Percentiles rank a stretch among this genome's conserved stretches.
Conservation (phyloP, 225 moss, liverwort and hornwort genomes). For the Asterella californica region DNA sequence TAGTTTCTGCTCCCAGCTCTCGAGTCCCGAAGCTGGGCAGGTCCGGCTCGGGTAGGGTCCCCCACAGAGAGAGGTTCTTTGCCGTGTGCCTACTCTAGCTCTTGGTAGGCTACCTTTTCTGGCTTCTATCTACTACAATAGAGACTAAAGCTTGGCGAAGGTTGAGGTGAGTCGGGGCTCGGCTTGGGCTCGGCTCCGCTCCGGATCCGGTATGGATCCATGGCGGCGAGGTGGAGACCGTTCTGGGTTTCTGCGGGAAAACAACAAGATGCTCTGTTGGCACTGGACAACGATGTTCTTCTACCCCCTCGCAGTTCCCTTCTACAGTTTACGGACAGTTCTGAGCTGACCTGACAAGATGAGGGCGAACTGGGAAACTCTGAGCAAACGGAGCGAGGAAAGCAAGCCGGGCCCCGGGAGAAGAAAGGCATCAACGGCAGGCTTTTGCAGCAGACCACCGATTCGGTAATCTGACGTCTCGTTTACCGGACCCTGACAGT, state of each 20-base stretch:
- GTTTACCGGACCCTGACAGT: neutral
- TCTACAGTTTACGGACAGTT: neutral
- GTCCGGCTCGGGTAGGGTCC: neutral
- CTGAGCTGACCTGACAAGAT: neutral
- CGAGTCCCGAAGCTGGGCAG: too few relatives aligned
- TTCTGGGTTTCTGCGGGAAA: neutral
- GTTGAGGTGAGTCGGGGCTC: too few relatives aligned
- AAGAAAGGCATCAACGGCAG: neutral
- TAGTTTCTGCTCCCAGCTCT: neutral
- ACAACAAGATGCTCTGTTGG: neutral
- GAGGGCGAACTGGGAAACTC: neutral
- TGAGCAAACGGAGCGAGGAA: neutral
- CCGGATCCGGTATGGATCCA: too few relatives aligned
- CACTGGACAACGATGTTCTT: neutral
- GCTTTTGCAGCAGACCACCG: too few relatives aligned
- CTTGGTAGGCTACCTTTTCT: neutral
- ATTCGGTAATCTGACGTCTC: neutral
- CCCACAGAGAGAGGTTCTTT: neutral
- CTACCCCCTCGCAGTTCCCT: neutral
- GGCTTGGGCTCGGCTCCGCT: too few relatives aligned
- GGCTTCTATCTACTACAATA: neutral
- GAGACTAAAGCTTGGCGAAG: too few relatives aligned
- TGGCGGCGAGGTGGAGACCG: too few relatives aligned
- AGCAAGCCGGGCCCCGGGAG: neutral
- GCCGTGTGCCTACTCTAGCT: neutral